Conservation (phyloP, 192 early-diverging fungal genomes). For the Gaertneriomyces semiglobifer region DNA sequence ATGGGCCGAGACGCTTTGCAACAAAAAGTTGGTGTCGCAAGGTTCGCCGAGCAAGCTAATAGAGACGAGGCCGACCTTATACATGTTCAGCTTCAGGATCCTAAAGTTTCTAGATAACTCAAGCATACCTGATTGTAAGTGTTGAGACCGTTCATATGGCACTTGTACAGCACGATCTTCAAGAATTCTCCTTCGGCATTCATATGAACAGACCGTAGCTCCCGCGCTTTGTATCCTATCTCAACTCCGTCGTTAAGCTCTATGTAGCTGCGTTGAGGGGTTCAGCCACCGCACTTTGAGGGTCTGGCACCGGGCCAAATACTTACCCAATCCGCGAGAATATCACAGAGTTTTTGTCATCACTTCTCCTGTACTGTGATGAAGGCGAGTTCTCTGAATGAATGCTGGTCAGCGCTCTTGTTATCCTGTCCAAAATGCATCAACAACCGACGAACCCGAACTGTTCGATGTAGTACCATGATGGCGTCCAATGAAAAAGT, state of each 20-base stretch:
- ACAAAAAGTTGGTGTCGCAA: slow-evolving; percentile 9
- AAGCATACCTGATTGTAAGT: slow-evolving; percentile 68
- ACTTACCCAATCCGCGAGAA: slow-evolving; percentile 1
- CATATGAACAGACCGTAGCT: slow-evolving; percentile 73
- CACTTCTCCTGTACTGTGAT: background rate
- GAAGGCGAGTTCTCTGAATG: background rate
- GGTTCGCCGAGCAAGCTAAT: slow-evolving; percentile 60
- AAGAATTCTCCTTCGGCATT: slow-evolving; percentile 65
- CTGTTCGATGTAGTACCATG: background rate
- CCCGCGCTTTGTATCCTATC: slow-evolving; percentile 62
- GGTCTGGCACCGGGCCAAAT: background rate
- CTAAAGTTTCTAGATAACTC: background rate
- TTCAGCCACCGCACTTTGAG: background rate
- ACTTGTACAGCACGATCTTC: slow-evolving; percentile 64
- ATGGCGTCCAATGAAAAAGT: slow-evolving; percentile 62
- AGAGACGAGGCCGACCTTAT: slow-evolving; percentile 61
- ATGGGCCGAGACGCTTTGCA: slow-evolving; percentile 14
- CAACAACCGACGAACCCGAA: background rate
- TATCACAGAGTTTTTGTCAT: background rate
- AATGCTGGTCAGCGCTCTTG: background rate
- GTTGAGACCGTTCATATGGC: slow-evolving; percentile 69
- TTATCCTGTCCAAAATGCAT: background rate
- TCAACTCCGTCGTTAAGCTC: slow-evolving; percentile 60
- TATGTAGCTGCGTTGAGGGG: slow-evolving; percentile 49
- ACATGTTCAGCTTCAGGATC: background rate